A percentile compares a stretch with the other conserved stretches of the same genome.
phyloP scores from a whole-genome alignment of 2,329 filamentous ascomycete genomes.

The Colletotrichum tanaceti region DNA sequence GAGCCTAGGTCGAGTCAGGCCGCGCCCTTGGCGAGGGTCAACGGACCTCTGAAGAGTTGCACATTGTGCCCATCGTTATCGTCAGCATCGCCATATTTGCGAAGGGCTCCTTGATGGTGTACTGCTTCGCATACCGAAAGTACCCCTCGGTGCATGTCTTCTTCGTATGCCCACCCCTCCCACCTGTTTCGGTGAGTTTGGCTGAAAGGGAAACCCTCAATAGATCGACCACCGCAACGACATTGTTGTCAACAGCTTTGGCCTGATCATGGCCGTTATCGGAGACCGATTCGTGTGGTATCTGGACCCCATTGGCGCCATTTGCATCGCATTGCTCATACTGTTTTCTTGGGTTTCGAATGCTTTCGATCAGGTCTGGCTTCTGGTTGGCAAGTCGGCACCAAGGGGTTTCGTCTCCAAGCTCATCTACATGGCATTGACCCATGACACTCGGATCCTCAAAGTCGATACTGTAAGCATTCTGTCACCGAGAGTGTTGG shows the following conservation, averaged over 20 bases:
- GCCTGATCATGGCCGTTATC: constrained; percentile 66
- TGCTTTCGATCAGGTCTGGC: constrained; percentile 70
- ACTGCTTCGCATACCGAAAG: constrained; percentile 63
- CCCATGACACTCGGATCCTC: constrained; percentile 63
- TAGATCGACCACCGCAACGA: constrained; percentile 68
- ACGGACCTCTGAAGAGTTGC: constrained; percentile 56
- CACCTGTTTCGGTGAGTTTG: constrained; percentile 9
- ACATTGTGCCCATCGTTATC: constrained; percentile 66
- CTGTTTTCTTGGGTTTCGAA: constrained; percentile 71
- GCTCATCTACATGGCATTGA: constrained; percentile 66
- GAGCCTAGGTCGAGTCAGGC: constrained; percentile 63
- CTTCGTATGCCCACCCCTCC: constrained; percentile 52
- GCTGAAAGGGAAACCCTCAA: neutral
- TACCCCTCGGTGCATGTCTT: constrained; percentile 68
- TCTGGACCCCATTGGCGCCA: constrained; percentile 70
- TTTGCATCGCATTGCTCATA: constrained; percentile 70
- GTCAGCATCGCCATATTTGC: constrained; percentile 65
- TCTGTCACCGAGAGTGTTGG: neutral
- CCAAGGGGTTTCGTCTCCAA: constrained; percentile 67
- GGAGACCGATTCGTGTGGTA: constrained; percentile 67
- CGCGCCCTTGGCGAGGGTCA: constrained; percentile 60
- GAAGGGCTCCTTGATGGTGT: constrained; percentile 64
- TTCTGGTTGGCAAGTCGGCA: constrained; percentile 71
- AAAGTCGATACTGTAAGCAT: constrained; percentile 66
- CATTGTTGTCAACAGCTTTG: constrained; percentile 66